phyloP scores from a whole-genome alignment of 345 rosid genomes.

The rapeseed (Brassica napus) region Da-Ae NC_063446.1:6596001-6596500 shows the following conservation, averaged over 20 bases:
- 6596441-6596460: too few relatives aligned
- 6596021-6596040: conserved; percentile 30
- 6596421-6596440: conserved; percentile 30
- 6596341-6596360: conserved; percentile 22
- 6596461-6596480: not conserved
- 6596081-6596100: conserved; percentile 29
- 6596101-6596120: conserved; percentile 39
- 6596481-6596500: not conserved
- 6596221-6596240: not conserved
- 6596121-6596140: conserved; percentile 44
- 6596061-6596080: conserved; percentile 38
- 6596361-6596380: conserved; percentile 33
- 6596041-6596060: conserved; percentile 35
- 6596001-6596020: conserved; percentile 45
- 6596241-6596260: conserved; percentile 41
- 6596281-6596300: conserved; percentile 43
- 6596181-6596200: not conserved
- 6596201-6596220: not conserved
- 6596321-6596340: conserved; percentile 27
- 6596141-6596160: conserved; percentile 52
- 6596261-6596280: conserved; percentile 45
- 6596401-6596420: conserved; percentile 38
- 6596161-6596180: conserved; percentile 30
- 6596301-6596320: conserved; percentile 39
- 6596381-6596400: conserved; percentile 36